phyloP scores from a whole-genome alignment of 228 moss, liverwort and hornwort species.

The Sphagnum fallax region DNA sequence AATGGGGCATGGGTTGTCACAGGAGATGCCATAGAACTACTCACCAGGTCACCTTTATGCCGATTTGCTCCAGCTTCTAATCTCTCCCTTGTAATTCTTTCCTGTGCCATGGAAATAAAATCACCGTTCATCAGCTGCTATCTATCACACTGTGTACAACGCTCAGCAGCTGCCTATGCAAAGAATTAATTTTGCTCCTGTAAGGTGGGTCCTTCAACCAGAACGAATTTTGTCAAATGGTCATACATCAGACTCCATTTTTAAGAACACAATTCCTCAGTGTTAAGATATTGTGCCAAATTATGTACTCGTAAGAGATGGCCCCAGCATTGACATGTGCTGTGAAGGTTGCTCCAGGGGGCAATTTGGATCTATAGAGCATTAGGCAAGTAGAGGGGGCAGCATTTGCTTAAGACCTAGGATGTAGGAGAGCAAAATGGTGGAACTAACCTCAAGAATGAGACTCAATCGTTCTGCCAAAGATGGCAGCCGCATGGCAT shows the following conservation, averaged over 20 bases:
- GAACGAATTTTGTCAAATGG: background rate
- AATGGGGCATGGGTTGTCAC: background rate
- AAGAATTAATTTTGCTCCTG: background rate
- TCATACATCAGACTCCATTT: no score
- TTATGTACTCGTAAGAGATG: background rate
- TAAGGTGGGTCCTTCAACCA: background rate
- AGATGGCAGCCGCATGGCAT: slow-evolving; percentile 74
- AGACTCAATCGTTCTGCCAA: slow-evolving; percentile 76
- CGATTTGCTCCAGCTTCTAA: slow-evolving; percentile 15
- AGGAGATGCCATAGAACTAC: slow-evolving; percentile 2
- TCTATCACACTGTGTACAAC: background rate
- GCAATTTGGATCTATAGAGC: background rate
- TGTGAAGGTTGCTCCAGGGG: slow-evolving; percentile 8
- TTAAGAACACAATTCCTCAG: no score
- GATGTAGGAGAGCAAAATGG: background rate
- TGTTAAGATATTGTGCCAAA: no score
- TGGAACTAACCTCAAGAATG: slow-evolving; percentile 60
- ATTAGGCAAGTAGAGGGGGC: background rate
- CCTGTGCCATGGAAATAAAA: slow-evolving; percentile 16
- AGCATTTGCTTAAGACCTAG: no score
- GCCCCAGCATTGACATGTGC: background rate
- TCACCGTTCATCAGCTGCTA: background rate
- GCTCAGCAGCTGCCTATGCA: background rate
- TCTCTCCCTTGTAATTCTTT: slow-evolving; percentile 21
- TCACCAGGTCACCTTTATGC: slow-evolving; percentile 7